Evolutionary conservation across 2,329 filamentous ascomycete species (phyloP).

Genomic region (Cercospora beticola): DNA sequence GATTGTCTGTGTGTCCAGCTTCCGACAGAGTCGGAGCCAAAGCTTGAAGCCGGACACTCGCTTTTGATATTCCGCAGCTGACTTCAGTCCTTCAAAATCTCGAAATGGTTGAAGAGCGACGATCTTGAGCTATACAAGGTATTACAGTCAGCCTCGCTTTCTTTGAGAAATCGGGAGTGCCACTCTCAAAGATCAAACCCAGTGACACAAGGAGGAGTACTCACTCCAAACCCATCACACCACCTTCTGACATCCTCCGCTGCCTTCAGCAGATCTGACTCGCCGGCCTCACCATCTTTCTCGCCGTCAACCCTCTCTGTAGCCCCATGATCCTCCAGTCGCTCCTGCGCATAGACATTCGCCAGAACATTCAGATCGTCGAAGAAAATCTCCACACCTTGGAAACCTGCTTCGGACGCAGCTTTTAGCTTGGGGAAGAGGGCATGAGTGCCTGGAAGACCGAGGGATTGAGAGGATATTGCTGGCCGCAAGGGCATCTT

Average conservation of each 20-base stretch:
- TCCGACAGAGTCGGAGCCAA: conserved; percentile 66
- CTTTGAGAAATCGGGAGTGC: no score
- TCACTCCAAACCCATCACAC: conserved; percentile 51
- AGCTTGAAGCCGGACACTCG: conserved; percentile 63
- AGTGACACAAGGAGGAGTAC: neutral
- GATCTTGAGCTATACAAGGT: conserved; percentile 49
- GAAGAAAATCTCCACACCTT: conserved; percentile 70
- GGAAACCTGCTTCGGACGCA: conserved; percentile 65
- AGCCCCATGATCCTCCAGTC: conserved; percentile 37
- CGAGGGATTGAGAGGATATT: conserved; percentile 75
- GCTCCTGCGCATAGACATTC: conserved; percentile 30
- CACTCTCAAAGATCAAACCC: neutral
- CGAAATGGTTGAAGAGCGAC: conserved; percentile 73
- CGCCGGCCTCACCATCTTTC: neutral
- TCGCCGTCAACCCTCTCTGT: conserved; percentile 42
- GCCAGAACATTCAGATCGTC: conserved; percentile 69
- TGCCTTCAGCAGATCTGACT: conserved; percentile 50
- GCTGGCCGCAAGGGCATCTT: conserved; percentile 57
- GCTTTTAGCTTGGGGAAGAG: conserved; percentile 66
- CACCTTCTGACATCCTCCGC: conserved; percentile 58
- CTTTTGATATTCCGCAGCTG: conserved; percentile 57
- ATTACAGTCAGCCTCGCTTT: neutral
- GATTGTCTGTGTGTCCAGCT: conserved; percentile 67
- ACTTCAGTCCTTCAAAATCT: conserved; percentile 70
- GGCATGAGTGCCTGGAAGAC: conserved; percentile 69